phyloP scores from a whole-genome alignment of 2,329 filamentous ascomycete species.

The Gliomastix tumulicola region DNA sequence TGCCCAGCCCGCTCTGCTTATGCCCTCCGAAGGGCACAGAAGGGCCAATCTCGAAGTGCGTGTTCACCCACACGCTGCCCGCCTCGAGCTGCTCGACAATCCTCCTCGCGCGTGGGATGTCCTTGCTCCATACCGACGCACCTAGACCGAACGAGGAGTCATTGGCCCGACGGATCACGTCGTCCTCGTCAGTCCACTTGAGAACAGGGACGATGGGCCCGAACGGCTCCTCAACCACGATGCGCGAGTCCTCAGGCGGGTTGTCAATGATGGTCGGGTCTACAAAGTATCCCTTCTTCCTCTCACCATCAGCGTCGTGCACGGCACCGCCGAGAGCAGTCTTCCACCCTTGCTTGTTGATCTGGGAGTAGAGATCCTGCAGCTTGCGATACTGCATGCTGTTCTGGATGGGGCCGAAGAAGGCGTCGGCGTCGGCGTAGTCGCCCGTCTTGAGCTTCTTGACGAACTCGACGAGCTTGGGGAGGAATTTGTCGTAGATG shows the following conservation, averaged over 20 bases:
- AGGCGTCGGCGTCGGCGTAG: neutral
- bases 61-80: constrained; percentile 55
- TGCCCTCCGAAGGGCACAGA: constrained; percentile 1
- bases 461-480: constrained; percentile 15
- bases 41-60: constrained; percentile 12
- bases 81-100: constrained; percentile 49
- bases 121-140: constrained; percentile 49
- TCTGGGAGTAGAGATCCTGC: constrained; percentile 36
- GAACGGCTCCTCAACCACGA: constrained; percentile 47
- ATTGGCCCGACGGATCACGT: constrained; percentile 51
- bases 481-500: constrained; percentile 46
- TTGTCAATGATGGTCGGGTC: constrained; percentile 54
- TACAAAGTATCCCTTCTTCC: constrained; percentile 53
- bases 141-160: constrained; percentile 44
- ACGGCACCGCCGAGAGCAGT: too few species aligned
- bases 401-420: constrained; percentile 55
- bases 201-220: constrained; percentile 56
- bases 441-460: neutral
- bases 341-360: constrained; percentile 20
- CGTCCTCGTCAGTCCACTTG: constrained; percentile 53
- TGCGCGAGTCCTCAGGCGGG: constrained; percentile 46
- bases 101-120: constrained; percentile 39
- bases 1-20: constrained; percentile 1
- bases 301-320: too few species aligned
- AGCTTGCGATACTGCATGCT: constrained; percentile 56